Evolutionary conservation across 75 land plant genomes (phyloP).

Genomic region (Ceratopteris richardii): DNA sequence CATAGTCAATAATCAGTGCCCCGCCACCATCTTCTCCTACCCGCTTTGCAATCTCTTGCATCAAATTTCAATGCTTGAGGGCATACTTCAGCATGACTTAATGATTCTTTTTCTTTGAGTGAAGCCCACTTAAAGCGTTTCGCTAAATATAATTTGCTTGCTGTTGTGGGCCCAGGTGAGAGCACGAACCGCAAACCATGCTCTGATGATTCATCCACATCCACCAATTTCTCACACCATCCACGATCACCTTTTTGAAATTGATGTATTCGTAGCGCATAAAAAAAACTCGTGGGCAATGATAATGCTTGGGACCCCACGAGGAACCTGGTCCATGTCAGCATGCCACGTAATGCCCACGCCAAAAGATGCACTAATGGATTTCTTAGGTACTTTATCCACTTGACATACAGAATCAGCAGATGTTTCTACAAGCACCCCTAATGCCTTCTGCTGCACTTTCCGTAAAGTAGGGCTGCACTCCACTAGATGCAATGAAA

Average conservation of each 20-base stretch:
- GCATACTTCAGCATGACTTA: constrained; percentile 76
- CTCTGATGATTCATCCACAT: constrained; percentile 60
- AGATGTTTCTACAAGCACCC: constrained; percentile 33
- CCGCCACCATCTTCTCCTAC: constrained; percentile 86
- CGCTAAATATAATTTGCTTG: constrained; percentile 49
- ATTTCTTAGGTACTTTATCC: constrained; percentile 6
- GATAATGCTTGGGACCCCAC: constrained; percentile 69
- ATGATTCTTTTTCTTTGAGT: constrained; percentile 43
- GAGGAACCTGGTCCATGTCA: constrained; percentile 68
- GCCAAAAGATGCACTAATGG: constrained; percentile 32
- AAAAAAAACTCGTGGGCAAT: no score
- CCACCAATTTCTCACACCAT: constrained; percentile 95
- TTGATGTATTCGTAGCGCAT: no score
- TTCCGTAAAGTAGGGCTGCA: constrained; percentile 81
- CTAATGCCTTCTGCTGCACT: constrained; percentile 46
- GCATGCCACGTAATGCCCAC: constrained; percentile 54
- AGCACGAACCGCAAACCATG: constrained; percentile 74
- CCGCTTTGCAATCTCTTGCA: constrained; percentile 61
- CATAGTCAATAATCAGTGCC: constrained; percentile 91
- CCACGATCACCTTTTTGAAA: constrained; percentile 80
- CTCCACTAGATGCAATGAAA: constrained; percentile 82
- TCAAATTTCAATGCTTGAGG: constrained; percentile 70
- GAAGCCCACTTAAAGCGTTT: constrained; percentile 62
- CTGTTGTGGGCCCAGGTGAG: constrained; percentile 80
- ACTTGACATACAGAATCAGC: constrained; percentile 1